Evolutionary conservation across 23 red algal genomes (phyloP).

Genomic region (Gracilaria domingensis): DNA sequence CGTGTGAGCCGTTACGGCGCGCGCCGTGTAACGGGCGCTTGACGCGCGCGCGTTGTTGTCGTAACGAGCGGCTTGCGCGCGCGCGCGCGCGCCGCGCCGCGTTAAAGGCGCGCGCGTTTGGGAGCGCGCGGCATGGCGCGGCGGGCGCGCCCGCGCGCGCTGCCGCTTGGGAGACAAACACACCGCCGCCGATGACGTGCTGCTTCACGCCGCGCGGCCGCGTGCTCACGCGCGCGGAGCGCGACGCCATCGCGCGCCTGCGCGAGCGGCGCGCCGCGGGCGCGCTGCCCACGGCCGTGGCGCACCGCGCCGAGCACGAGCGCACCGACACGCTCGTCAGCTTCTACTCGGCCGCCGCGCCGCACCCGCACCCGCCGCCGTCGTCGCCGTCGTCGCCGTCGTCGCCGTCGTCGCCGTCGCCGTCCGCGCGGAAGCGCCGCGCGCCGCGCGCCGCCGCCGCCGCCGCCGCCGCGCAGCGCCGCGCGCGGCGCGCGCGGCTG

Average conservation of each 20-base stretch:
- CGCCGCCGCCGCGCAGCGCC: neutral
- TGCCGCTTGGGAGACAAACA: neutral
- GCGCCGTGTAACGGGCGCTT: neutral
- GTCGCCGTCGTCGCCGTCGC: neutral
- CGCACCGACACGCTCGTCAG: slow-evolving; percentile 29
- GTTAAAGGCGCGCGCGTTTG: neutral
- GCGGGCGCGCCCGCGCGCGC: neutral
- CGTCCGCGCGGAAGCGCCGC: neutral
- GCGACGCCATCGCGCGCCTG: slow-evolving; percentile 52
- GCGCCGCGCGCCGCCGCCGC: neutral
- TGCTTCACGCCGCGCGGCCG: slow-evolving; percentile 45
- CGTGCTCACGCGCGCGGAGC: slow-evolving; percentile 59
- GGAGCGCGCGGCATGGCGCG: neutral
- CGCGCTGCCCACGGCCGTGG: slow-evolving; percentile 1
- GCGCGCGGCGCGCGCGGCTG: neutral
- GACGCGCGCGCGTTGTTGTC: too few species aligned
- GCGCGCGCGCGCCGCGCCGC: neutral
- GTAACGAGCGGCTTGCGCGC: neutral
- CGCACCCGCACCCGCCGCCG: neutral
- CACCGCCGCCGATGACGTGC: slow-evolving; percentile 61
- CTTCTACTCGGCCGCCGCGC: slow-evolving; percentile 26
- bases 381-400: too few species aligned
- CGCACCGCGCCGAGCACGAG: slow-evolving; percentile 12
- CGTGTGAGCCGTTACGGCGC: neutral
- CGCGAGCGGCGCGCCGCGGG: slow-evolving; percentile 53